Evolutionary conservation across 495 filamentous ascomycete species (phyloP).

Genomic region (Lineolata rhizophorae): DNA sequence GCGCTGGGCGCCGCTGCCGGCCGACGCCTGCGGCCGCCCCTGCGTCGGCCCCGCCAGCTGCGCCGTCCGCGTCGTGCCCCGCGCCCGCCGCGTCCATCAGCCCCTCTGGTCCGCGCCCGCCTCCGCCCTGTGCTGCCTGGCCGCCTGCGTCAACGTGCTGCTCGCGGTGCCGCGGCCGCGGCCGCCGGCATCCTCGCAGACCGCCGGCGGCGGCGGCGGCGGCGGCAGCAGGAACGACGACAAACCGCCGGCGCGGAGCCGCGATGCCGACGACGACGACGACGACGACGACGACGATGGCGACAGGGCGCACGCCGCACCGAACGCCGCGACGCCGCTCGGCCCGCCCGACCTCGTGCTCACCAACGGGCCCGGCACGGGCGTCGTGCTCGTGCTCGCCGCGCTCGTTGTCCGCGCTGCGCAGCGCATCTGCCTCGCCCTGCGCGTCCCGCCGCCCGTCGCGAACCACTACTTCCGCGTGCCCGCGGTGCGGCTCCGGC

Average conservation of each 20-base stretch:
- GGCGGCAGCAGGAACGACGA: no score
- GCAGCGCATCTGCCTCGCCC: constrained; percentile 2
- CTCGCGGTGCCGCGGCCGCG: constrained; percentile 12
- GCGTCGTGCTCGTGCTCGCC: constrained; percentile 53
- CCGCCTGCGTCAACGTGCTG: constrained; percentile 20
- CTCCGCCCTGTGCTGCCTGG: constrained; percentile 31
- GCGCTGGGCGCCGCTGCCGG: constrained; percentile 4
- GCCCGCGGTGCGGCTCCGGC: no score
- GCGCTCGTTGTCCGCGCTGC: constrained; percentile 44
- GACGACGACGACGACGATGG: no score
- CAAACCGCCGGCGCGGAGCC: not conserved
- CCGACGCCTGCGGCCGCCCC: not conserved
- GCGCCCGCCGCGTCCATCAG: constrained; percentile 62
- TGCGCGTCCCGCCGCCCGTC: no score
- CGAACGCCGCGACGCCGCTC: no score
- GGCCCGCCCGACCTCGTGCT: constrained; percentile 46
- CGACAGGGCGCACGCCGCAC: no score
- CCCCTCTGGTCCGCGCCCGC: constrained; percentile 45
- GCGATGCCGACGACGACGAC: not conserved
- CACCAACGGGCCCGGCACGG: constrained; percentile 76
- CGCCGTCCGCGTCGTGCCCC: constrained; percentile 38
- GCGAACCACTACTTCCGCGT: no score
- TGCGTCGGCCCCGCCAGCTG: constrained; percentile 19
- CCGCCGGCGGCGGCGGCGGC: no score
- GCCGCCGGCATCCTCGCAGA: not conserved